Conservation (phyloP, 768 basidiomycete species). For the Kwoniella sp. region DNA sequence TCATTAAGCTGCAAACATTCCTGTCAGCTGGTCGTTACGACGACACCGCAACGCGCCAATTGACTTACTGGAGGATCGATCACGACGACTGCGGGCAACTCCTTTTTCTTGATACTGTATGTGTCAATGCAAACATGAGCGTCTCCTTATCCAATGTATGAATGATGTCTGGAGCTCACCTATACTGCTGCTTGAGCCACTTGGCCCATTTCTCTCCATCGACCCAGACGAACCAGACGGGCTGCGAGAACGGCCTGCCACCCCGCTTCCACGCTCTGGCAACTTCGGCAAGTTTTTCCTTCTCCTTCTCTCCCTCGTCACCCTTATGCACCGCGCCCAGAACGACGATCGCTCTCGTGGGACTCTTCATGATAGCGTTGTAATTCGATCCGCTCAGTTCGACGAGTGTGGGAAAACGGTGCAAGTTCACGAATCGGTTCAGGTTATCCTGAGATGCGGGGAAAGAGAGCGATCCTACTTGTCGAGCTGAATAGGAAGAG, state of each 20-base stretch:
- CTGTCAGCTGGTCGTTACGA: background rate
- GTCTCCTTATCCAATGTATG: too few relatives aligned
- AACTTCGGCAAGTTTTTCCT: conserved; percentile 61
- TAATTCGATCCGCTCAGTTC: conserved; percentile 80
- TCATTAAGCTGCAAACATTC: conserved; percentile 46
- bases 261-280: conserved; percentile 66
- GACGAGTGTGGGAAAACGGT: conserved; percentile 72
- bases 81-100: conserved; percentile 65
- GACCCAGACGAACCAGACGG: conserved; percentile 86
- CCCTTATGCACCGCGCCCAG: conserved; percentile 60
- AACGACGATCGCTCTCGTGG: conserved; percentile 74
- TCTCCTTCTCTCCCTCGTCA: conserved; percentile 57
- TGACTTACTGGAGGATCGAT: conserved; percentile 73
- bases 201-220: conserved; percentile 78
- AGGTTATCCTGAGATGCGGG: conserved; percentile 54
- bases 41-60: background rate
- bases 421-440: conserved; percentile 65
- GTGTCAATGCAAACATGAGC: conserved; percentile 29
- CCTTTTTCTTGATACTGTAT: conserved; percentile 49
- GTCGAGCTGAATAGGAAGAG: conserved; percentile 66
- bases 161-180: conserved; percentile 47
- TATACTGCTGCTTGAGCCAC: conserved; percentile 93
- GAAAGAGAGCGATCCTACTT: conserved; percentile 49
- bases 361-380: conserved; percentile 81
- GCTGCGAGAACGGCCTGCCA: conserved; percentile 53